Evolutionary conservation across 2,329 filamentous ascomycete species (phyloP).

Genomic region (Botrytis medusae): DNA sequence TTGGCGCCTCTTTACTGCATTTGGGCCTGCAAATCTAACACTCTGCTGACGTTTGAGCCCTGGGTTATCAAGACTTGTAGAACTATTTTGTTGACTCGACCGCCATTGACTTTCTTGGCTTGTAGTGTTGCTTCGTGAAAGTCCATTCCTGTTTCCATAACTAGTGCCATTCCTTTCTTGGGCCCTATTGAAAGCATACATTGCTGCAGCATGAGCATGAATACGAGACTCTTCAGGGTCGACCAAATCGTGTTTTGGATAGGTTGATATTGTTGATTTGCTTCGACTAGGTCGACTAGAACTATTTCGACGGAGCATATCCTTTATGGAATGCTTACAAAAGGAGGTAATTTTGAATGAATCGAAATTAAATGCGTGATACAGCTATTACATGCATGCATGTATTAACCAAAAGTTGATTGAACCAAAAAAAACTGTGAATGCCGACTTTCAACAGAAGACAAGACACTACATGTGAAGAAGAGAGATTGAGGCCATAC

Average conservation of each 20-base stretch:
- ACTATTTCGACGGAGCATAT: slow-evolving; percentile 44
- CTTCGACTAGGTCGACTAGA: slow-evolving; percentile 49
- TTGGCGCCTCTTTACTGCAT: slow-evolving; percentile 33
- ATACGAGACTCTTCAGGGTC: slow-evolving; percentile 51
- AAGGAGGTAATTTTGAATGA: slow-evolving; percentile 32
- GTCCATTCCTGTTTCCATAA: slow-evolving; percentile 38
- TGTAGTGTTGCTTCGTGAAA: slow-evolving; percentile 25
- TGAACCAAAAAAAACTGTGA: slow-evolving; percentile 23
- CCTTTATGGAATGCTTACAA: slow-evolving; percentile 27
- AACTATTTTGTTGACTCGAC: slow-evolving; percentile 28
- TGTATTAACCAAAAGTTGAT: slow-evolving; percentile 39
- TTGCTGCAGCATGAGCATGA: slow-evolving; percentile 63
- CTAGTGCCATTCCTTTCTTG: slow-evolving; percentile 45
- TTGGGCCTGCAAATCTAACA: slow-evolving; percentile 49
- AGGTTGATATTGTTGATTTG: slow-evolving; percentile 54
- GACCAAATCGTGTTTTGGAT: slow-evolving; percentile 50
- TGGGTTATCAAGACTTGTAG: slow-evolving; percentile 31
- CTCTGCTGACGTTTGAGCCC: slow-evolving; percentile 51
- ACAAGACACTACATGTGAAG: slow-evolving; percentile 37
- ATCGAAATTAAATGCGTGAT: slow-evolving; percentile 37
- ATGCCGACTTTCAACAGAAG: slow-evolving; percentile 17
- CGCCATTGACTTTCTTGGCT: slow-evolving; percentile 22
- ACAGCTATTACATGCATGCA: slow-evolving; percentile 31
- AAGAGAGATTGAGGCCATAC: slow-evolving; percentile 41
- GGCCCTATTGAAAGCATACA: slow-evolving; percentile 58